Base-by-base conservation (phyloP, 352 stramenopile genomes). In the Globisporangium apiculatum region DNA sequence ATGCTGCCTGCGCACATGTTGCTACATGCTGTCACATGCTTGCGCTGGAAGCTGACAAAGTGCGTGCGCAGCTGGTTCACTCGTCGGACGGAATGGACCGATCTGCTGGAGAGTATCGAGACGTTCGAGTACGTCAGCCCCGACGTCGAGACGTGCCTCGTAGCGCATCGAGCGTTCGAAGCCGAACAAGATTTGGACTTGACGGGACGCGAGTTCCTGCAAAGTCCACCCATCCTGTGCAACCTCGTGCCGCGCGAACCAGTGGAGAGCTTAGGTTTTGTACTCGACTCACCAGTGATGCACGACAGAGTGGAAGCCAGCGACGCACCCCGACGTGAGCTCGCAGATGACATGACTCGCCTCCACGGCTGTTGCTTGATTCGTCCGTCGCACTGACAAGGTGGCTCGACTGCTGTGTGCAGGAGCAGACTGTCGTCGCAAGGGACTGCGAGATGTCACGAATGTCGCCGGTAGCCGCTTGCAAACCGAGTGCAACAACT, bases 81-180 rank as follows among this genome's bases (percentile, higher is more conserved):
- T 31, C 24, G 24, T 31, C 24, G 87, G 37, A 52, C 58, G 4
- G 53, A 60, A 15, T 91, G 79, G 82, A 64, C 84, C 1, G 73
- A 85, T n/a, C 48, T 91, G 7, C 63, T 91, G 12, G 57, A 71
- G 1, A 62, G 66, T 17, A 58, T 60, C 0, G 70, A 79, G 35
- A 71, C 55, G 14, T 47, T 83, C 3, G 73, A 88, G 40, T 92
- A 92, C 54, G 61, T 86, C 48, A 92, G 83, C 14, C 83, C 83
- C 10, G 79, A 92, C 38, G 58, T 92, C 15, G 64, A 76, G 4
- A 46, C 58, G 5, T 86, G 65, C 41, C 67, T 92, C 6, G 59
- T 62, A 15, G 51, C 48, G 0, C 67, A 87, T 7, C 63, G 43
- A 7, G 55, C 57, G 9, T 58, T 76, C 43, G 66, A 79, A 69